phyloP scores from a whole-genome alignment of 2,329 filamentous ascomycete genomes.

The Graphilbum ipis-grandicollis region DNA sequence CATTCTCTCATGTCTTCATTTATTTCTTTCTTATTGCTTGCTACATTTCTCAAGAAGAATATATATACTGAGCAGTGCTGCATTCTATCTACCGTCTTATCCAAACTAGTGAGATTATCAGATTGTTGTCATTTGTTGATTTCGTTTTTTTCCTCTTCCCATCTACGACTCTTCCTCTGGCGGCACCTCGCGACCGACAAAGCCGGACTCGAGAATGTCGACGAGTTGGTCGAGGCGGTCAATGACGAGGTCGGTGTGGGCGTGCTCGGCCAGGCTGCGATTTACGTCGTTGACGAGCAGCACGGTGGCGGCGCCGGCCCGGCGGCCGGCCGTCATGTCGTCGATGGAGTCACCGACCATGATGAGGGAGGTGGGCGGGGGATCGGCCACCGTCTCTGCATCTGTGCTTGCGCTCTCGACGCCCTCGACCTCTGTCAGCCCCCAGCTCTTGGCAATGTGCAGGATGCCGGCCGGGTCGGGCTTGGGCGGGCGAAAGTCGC shows the following conservation, averaged over 20 bases:
- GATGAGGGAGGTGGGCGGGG: conserved; percentile 31
- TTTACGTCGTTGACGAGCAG: conserved; percentile 75
- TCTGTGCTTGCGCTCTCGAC: conserved; percentile 1
- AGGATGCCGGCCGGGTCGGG: conserved; percentile 76
- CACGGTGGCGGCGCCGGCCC: conserved; percentile 80
- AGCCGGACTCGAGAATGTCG: conserved; percentile 56
- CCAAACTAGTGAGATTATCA: no score
- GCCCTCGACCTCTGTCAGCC: conserved; percentile 20
- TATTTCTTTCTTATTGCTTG: background rate
- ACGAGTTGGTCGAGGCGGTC: conserved; percentile 59
- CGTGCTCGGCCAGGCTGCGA: conserved; percentile 46
- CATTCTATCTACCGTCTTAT: no score
- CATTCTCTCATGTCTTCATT: background rate
- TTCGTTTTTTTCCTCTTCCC: background rate
- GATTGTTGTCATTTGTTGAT: no score
- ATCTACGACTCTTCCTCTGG: background rate
- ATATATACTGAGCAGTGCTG: no score
- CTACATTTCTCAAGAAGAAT: no score
- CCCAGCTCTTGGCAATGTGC: conserved; percentile 69
- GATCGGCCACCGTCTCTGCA: conserved; percentile 9
- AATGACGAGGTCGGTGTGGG: conserved; percentile 63
- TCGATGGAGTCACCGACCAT: conserved; percentile 73
- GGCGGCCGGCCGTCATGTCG: conserved; percentile 76
- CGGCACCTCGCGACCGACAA: conserved; percentile 19
- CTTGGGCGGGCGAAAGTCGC: conserved; percentile 71